These are phyloP conservation scores for Aspergillus proliferans DNA, from an alignment of 2,329 filamentous ascomycete species.

Conservation along the genomic window DNA sequence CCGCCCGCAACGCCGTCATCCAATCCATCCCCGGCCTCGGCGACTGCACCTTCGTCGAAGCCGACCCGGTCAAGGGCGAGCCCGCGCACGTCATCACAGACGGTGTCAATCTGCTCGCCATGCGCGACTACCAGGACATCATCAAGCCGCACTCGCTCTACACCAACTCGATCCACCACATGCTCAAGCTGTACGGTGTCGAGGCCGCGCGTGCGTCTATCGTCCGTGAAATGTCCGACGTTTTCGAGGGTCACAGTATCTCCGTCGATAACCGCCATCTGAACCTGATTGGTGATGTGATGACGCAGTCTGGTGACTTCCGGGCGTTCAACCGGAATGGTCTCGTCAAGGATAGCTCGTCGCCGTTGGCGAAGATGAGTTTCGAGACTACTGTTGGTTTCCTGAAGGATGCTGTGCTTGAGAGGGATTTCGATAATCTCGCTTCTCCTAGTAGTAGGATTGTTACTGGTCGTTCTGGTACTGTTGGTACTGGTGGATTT, in stretches of 20 bases:
- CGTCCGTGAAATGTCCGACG: conserved; percentile 73
- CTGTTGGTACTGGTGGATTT: conserved; percentile 84
- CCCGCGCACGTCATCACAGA: conserved; percentile 62
- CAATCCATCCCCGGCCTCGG: conserved; percentile 77
- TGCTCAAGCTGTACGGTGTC: conserved; percentile 81
- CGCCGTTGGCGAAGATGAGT: conserved; percentile 97
- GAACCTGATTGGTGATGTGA: conserved; percentile 92
- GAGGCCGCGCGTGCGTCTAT: conserved; percentile 87
- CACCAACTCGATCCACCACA: conserved; percentile 87
- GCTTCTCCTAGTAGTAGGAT: conserved; percentile 79
- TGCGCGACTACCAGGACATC: conserved; percentile 79
- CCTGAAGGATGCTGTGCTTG: conserved; percentile 83
- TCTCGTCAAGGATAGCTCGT: conserved; percentile 69
- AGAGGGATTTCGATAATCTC: conserved; percentile 85
- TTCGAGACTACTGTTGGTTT: conserved; percentile 97
- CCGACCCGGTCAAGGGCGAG: conserved; percentile 46
- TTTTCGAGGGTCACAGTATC: conserved; percentile 90
- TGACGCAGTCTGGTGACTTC: conserved; percentile 90
- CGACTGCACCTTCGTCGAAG: conserved; percentile 62
- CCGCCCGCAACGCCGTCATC: conserved; percentile 71
- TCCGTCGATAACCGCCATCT: conserved; percentile 85
- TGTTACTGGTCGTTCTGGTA: conserved; percentile 76
- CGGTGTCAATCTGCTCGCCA: conserved; percentile 81
- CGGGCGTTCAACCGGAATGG: conserved; percentile 90
- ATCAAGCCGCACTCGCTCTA: conserved; percentile 80